A percentile compares a stretch with the other conserved stretches of the same genome.
Conservation (phyloP, 2,329 filamentous ascomycete species). For the Calonectria ilicicola region DNA sequence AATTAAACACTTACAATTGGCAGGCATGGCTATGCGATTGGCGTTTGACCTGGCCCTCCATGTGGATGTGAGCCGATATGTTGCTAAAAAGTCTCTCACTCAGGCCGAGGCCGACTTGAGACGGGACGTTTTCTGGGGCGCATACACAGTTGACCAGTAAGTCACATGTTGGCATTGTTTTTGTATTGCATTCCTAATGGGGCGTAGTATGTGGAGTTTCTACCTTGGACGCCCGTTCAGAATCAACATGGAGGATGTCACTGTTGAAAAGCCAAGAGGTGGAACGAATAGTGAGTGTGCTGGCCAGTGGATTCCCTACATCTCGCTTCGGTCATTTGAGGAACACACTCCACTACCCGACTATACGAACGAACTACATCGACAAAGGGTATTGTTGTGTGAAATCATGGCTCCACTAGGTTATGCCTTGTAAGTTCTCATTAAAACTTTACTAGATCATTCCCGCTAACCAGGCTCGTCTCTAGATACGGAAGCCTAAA, state of each 20-base stretch:
- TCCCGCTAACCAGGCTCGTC: not conserved
- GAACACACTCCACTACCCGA: slow-evolving; percentile 22
- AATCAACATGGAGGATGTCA: slow-evolving; percentile 42
- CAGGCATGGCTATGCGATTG: slow-evolving; percentile 44
- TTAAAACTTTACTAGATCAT: too few species aligned
- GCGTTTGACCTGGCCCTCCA: slow-evolving; percentile 43
- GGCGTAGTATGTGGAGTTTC: slow-evolving; percentile 40
- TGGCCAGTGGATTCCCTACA: slow-evolving; percentile 30
- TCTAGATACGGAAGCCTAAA: slow-evolving; percentile 36
- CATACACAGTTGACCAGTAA: slow-evolving; percentile 45
- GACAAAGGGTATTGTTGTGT: slow-evolving; percentile 28
- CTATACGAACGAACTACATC: slow-evolving; percentile 29
- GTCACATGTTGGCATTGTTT: not conserved
- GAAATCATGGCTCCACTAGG: slow-evolving; percentile 41
- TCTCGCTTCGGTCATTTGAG: slow-evolving; percentile 22
- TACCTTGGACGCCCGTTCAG: slow-evolving; percentile 42
- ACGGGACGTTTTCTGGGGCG: slow-evolving; percentile 46
- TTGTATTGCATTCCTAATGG: not conserved
- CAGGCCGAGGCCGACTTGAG: slow-evolving; percentile 43
- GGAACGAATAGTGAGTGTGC: slow-evolving; percentile 1
- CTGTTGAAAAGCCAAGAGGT: slow-evolving; percentile 36
- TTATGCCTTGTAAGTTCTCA: slow-evolving; percentile 35
- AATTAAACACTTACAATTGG: slow-evolving; percentile 34
- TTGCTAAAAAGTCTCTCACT: slow-evolving; percentile 36
- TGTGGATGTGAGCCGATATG: slow-evolving; percentile 40